Evolutionary conservation across 176 grass and related monocot species (phyloP), one percentile per base, ranked within the genome.

Genomic region (Carex kokanica): DNA sequence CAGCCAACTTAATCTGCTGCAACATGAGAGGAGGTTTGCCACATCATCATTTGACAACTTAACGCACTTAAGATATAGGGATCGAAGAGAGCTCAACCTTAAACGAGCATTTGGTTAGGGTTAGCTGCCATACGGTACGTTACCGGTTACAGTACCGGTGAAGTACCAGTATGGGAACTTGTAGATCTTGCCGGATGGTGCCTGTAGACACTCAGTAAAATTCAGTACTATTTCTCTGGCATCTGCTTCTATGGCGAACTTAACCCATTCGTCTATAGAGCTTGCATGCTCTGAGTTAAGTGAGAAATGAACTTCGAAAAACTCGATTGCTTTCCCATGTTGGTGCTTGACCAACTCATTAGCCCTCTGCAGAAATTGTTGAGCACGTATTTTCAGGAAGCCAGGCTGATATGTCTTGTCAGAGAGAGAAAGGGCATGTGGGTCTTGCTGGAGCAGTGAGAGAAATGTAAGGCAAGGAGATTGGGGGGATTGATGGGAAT

Each of bases 131-230:
- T 3, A 16, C n/a, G 24, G 49, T 25, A 49, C 20, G 17, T 51
- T 9, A 20, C 71, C 38, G 8, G 16, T 75, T 66, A 32, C 27
- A n/a, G 71, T 21, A 75, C 71, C 71, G 4, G 8, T 51, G 71
- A 75, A 75, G 45, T 51, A 49, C 72, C 72, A 49, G 24, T 77
- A 53, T 49, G 72, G 72, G 24, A 77, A 77, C 20, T 53, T 77
- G 72, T 77, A 77, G 72, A 53, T 53, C 17, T 13, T 77, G 0
- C 49, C 13, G 1, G 11, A 49, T 8, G 17, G 72, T 52, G 23
- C 72, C 13, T 4, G 64, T 8, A 77, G 32, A 49, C 72, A 21
- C 4, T 52, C 43, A 5, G 8, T 10, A 9, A 77, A 53, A 53
- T 77, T 53, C 13, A 77, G n/a, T 10, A 53, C 21, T 14, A 77